Evolutionary conservation across 768 basidiomycete genomes (phyloP), one percentile per base, ranked within the genome.

Genomic region (Rhodotorula diobovata): DNA sequence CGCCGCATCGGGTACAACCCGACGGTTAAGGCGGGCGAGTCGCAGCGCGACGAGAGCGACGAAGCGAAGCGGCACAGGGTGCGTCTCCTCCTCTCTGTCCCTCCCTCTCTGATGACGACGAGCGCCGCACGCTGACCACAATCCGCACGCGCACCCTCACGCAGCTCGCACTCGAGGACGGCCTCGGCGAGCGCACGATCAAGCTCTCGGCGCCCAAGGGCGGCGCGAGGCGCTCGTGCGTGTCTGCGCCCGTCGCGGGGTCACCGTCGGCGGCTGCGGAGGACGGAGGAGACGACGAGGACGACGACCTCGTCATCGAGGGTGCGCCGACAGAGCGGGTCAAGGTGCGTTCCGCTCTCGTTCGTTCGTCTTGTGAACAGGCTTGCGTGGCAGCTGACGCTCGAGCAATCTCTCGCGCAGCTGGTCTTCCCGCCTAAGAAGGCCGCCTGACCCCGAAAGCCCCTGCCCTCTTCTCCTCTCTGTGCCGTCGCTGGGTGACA

Each of bases 1-100:
- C 54, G 73, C 34, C 39, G 45, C 50, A 71, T 75, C 28, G 73
- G 73, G 2, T 75, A 63, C 61, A 67, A 75, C 35, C 73, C 73
- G 43, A 63, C 70, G 2, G 48, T 35, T 21, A 53, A 30, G 48
- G n/a, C 50, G 5, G 69, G 66, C 11, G 66, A 70, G 9, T 18
- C 45, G 18, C 51, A 41, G 59, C 39, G 34, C 20, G 72, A 70
- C 37, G 15, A 65, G 54, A 35, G 56, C 18, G 60, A 45, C 11
- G 70, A 71, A 35, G 57, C 55, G 51, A 59, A 37, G 34, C 48
- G 35, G 43, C 63, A 43, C 57, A 12, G 70, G 15, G 70, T 71
- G 48, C 35, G 70, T 63, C 16, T 20, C 35, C 34, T 11, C 30
- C 37, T 21, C 30, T 35, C 41, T 25, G 23, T 62, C 54, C 25